Percentiles rank a stretch among this genome's conserved stretches.
Conservation (phyloP, 2,329 filamentous ascomycete genomes). For the Monilinia fructigena region DNA sequence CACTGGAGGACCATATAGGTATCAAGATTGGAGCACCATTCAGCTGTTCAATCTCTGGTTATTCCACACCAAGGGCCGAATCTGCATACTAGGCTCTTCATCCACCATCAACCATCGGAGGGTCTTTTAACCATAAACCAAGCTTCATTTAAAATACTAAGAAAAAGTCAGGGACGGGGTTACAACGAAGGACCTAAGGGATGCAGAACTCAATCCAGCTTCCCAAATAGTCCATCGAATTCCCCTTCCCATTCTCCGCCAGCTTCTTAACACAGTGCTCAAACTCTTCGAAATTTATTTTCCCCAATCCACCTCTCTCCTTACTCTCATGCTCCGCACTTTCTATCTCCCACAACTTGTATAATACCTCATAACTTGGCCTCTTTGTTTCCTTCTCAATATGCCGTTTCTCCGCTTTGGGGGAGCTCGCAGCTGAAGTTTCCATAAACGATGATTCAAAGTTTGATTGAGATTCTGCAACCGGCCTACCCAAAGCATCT, state of each 20-base stretch:
- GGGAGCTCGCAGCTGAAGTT: conserved; percentile 4
- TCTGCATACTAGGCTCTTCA: not conserved
- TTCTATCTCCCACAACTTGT: conserved; percentile 34
- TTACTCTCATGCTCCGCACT: conserved; percentile 54
- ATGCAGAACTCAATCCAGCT: conserved; percentile 87
- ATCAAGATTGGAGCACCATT: not conserved
- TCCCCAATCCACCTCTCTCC: conserved; percentile 74
- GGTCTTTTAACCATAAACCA: not conserved
- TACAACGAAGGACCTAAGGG: conserved; percentile 41
- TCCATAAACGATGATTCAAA: not conserved
- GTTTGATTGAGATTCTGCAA: not conserved
- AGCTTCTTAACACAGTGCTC: conserved; percentile 64
- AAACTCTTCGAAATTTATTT: conserved; percentile 77
- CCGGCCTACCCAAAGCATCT: not conserved
- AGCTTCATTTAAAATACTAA: not conserved
- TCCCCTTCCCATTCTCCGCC: conserved; percentile 52
- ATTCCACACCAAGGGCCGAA: not conserved
- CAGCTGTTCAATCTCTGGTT: not conserved
- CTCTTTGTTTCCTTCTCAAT: conserved; percentile 15
- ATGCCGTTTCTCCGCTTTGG: not conserved
- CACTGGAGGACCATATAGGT: not conserved
- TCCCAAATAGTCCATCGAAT: conserved; percentile 75
- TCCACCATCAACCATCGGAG: not conserved
- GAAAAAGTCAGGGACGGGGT: conserved; percentile 4
- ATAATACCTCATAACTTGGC: conserved; percentile 26